Conservation (phyloP, 1,284 basidiomycete genomes). For the Ceratobasidium sp. region DNA sequence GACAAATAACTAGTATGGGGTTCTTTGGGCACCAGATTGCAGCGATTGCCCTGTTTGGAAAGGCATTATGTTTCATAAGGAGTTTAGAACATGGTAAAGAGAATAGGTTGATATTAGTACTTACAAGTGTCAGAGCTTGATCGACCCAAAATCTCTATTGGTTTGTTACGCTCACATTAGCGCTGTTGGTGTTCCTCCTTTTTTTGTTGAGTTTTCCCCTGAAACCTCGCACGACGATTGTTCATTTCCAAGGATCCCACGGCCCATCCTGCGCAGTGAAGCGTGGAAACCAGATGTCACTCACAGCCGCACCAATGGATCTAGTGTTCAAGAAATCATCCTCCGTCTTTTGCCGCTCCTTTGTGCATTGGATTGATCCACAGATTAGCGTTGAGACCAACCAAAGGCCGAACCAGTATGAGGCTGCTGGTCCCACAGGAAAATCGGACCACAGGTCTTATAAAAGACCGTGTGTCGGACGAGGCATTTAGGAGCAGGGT, state of each 20-base stretch:
- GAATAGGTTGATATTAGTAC: background rate
- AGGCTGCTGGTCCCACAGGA: constrained; percentile 8
- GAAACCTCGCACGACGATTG: constrained; percentile 24
- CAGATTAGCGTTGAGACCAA: constrained; percentile 18
- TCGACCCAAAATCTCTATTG: background rate
- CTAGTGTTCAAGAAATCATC: background rate
- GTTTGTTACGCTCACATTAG: background rate
- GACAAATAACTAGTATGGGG: too few species aligned
- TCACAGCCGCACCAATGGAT: background rate
- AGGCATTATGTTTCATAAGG: too few species aligned
- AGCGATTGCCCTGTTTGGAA: too few species aligned
- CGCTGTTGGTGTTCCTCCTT: constrained; percentile 30
- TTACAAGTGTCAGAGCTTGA: constrained; percentile 14
- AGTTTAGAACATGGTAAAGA: background rate
- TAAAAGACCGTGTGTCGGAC: constrained; percentile 18
- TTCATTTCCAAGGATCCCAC: constrained; percentile 26
- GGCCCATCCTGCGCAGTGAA: background rate
- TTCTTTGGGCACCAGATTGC: too few species aligned
- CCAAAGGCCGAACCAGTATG: constrained; percentile 30
- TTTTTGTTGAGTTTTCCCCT: constrained; percentile 16
- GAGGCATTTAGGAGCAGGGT: background rate
- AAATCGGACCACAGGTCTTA: constrained; percentile 6
- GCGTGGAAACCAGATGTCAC: too few species aligned
- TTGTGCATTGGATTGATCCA: constrained; percentile 7
- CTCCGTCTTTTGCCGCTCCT: constrained; percentile 12